Evolutionary conservation across 1,284 basidiomycete species (phyloP).

Genomic region (Austropuccinia psidii): DNA sequence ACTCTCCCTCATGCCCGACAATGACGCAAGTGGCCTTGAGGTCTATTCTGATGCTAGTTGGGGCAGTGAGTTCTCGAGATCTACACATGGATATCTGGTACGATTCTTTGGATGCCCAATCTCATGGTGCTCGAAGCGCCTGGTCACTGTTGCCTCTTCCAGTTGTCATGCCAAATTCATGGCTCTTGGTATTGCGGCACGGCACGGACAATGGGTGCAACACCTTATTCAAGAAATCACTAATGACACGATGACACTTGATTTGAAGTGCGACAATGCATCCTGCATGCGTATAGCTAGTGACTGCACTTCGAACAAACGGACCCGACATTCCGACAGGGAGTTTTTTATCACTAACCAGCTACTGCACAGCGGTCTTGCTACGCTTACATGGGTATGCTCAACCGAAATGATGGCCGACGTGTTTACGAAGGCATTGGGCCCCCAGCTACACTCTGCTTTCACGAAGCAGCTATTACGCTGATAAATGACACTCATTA

Average conservation of each 20-base stretch:
- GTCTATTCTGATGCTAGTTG: background rate
- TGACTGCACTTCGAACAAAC: background rate
- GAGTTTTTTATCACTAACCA: constrained; percentile 8
- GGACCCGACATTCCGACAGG: background rate
- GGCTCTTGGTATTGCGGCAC: background rate
- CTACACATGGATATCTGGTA: background rate
- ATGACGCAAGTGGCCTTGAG: background rate
- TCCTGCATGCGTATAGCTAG: background rate
- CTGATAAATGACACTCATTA: too few species aligned
- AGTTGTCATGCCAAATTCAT: background rate
- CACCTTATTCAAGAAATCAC: background rate
- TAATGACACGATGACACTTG: too few species aligned
- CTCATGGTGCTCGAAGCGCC: background rate
- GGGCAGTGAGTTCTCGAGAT: background rate
- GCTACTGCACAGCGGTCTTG: background rate
- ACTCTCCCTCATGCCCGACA: background rate
- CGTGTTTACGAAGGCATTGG: background rate
- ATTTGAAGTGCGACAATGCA: background rate
- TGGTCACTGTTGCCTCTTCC: background rate
- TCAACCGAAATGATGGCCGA: background rate
- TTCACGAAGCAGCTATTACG: too few species aligned
- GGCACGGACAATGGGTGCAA: background rate
- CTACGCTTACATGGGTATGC: background rate
- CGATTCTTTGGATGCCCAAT: background rate
- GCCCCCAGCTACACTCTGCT: background rate